Evolutionary conservation across 306 rosid species (phyloP).

Genomic region (Vigna trinervia): DNA sequence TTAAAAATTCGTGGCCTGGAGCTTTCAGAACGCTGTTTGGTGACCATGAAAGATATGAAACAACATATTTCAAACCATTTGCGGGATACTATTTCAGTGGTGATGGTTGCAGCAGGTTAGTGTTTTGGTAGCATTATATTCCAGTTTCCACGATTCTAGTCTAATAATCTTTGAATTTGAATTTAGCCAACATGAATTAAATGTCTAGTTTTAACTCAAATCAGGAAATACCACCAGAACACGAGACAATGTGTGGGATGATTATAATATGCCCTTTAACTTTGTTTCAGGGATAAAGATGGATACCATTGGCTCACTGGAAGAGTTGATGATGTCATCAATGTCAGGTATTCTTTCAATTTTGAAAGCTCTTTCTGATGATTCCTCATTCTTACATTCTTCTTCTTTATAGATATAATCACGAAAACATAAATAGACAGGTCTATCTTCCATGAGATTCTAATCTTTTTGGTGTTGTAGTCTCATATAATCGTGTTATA

Average conservation of each 20-base stretch:
- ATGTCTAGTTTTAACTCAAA: slow-evolving; percentile 14
- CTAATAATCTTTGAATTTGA: slow-evolving; percentile 22
- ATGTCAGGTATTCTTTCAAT: slow-evolving; percentile 75
- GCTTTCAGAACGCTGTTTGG: slow-evolving; percentile 96
- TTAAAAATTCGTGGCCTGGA: slow-evolving; percentile 95
- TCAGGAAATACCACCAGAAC: not conserved
- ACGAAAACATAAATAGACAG: slow-evolving; percentile 17
- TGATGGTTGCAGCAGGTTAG: slow-evolving; percentile 95
- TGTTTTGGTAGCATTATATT: slow-evolving; percentile 32
- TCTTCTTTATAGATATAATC: slow-evolving; percentile 18
- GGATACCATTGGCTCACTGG: slow-evolving; percentile 99
- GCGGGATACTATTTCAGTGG: slow-evolving; percentile 95
- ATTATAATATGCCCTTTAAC: slow-evolving; percentile 44
- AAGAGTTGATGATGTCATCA: slow-evolving; percentile 98
- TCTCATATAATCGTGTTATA: slow-evolving; percentile 27
- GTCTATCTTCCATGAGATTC: slow-evolving; percentile 19
- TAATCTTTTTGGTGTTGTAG: slow-evolving; percentile 23
- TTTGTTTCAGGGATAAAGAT: slow-evolving; percentile 87
- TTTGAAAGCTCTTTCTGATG: slow-evolving; percentile 4
- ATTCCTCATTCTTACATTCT: slow-evolving; percentile 5
- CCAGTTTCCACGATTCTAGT: slow-evolving; percentile 13
- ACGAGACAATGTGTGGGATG: slow-evolving; percentile 33
- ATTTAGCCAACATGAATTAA: slow-evolving; percentile 16
- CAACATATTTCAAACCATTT: slow-evolving; percentile 96
- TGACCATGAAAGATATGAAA: slow-evolving; percentile 98